A percentile compares a stretch with the other conserved stretches of the same genome.
Evolutionary conservation across 805 yeast species (phyloP).

Genomic region (Starmerella ratchasimensis): DNA sequence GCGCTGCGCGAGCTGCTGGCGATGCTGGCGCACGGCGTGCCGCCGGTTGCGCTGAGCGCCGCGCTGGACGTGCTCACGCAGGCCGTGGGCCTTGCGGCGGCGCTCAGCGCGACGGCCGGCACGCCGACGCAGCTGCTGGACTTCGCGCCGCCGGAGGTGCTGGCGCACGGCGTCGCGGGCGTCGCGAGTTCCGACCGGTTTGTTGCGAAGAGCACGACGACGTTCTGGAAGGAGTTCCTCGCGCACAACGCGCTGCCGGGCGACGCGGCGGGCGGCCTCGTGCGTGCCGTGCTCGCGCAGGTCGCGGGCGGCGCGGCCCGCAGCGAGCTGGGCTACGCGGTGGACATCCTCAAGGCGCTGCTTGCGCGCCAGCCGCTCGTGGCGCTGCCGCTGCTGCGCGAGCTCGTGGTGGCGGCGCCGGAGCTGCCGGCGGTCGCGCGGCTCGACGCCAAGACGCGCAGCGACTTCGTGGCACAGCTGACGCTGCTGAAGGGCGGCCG

Average conservation of each 20-base stretch:
- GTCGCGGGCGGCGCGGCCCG: conserved; percentile 32
- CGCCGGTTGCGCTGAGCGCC: not conserved
- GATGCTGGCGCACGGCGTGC: not conserved
- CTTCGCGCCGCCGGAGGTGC: conserved; percentile 16
- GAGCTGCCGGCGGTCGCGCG: conserved; percentile 2
- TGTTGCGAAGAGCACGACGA: conserved; percentile 37
- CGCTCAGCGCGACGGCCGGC: not conserved
- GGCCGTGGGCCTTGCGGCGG: conserved; percentile 3
- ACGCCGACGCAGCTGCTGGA: not conserved
- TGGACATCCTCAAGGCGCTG: conserved; percentile 31
- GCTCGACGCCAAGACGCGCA: conserved; percentile 13
- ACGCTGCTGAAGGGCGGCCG: conserved; percentile 24
- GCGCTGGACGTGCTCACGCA: conserved; percentile 22
- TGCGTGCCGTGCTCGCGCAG: conserved; percentile 29
- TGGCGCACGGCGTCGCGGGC: conserved; percentile 30
- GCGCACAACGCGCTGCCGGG: conserved; percentile 9
- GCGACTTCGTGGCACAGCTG: conserved; percentile 23
- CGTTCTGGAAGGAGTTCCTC: conserved; percentile 43
- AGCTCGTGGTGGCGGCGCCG: conserved; percentile 16
- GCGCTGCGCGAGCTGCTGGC: not conserved
- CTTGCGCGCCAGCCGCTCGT: conserved; percentile 14
- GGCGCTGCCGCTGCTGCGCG: conserved; percentile 9
- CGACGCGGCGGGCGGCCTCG: conserved; percentile 25
- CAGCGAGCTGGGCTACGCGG: conserved; percentile 32
- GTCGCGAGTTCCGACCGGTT: conserved; percentile 40